A percentile compares a stretch with the other conserved stretches of the same genome.
Conservation (phyloP, 306 rosid genomes). For the Datisca glomerata region DNA sequence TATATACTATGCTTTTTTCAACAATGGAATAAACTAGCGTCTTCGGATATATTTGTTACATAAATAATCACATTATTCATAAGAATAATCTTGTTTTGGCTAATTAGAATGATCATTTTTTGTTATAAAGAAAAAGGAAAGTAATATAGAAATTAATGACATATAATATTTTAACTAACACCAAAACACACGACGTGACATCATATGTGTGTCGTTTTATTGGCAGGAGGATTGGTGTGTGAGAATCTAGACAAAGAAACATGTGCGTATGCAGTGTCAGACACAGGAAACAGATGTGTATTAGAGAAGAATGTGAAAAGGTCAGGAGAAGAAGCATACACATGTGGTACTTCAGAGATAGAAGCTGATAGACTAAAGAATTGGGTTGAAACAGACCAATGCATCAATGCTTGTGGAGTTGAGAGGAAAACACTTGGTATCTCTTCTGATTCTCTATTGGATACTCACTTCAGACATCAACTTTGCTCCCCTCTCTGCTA, state of each 20-base stretch:
- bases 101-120: no score
- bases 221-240: slow-evolving; percentile 45
- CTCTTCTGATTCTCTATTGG: slow-evolving; percentile 66
- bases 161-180: no score
- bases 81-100: no score
- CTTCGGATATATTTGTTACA: no score
- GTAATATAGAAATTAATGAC: no score
- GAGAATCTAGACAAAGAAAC: slow-evolving; percentile 38
- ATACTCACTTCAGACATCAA: slow-evolving; percentile 38
- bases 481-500: slow-evolving; percentile 72
- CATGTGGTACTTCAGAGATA: slow-evolving; percentile 57
- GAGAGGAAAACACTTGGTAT: slow-evolving; percentile 57
- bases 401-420: slow-evolving; percentile 59
- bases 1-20: no score
- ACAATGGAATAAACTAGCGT: no score
- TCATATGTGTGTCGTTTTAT: no score
- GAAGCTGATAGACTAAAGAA: slow-evolving; percentile 56
- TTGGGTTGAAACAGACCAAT: slow-evolving; percentile 45
- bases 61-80: no score
- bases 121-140: no score
- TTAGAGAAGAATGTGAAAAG: slow-evolving; percentile 61
- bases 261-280: slow-evolving; percentile 71
- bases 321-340: slow-evolving; percentile 55
- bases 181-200: no score
- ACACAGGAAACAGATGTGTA: slow-evolving; percentile 56